Conservation (phyloP, 148 eudicot genomes). For the Selenicereus undatus region DNA sequence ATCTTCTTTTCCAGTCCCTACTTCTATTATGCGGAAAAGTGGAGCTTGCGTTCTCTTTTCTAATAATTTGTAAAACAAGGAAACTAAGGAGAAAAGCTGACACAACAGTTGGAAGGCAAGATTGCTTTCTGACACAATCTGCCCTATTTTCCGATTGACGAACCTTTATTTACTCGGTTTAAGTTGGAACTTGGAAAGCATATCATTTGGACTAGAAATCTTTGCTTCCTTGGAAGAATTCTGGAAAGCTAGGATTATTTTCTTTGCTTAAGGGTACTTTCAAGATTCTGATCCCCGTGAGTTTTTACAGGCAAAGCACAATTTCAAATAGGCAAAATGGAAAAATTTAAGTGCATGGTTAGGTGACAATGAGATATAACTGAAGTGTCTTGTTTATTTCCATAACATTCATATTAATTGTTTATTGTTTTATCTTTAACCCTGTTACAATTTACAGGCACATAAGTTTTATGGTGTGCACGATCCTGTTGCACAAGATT, state of each 20-base stretch:
- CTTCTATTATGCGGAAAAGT: not conserved
- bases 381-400: not conserved
- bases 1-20: not conserved
- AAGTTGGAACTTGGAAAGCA: not conserved
- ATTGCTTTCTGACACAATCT: not conserved
- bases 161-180: too few species aligned
- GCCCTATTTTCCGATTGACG: too few species aligned
- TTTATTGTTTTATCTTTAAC: not conserved
- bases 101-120: not conserved
- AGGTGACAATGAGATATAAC: not conserved
- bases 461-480: conserved; percentile 72
- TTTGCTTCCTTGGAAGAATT: not conserved
- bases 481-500: conserved; percentile 59
- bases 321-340: not conserved
- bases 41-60: not conserved
- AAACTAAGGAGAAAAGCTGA: not conserved
- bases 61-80: not conserved
- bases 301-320: not conserved
- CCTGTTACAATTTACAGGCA: conserved; percentile 45
- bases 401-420: not conserved
- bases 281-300: not conserved
- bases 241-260: not conserved
- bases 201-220: not conserved
- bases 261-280: not conserved
- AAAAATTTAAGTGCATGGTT: not conserved